A percentile compares a stretch with the other conserved stretches of the same genome.
These are phyloP conservation scores for Fraxinus dipetala DNA, from an alignment of 305 asterid species.

Conservation along the genomic window DNA sequence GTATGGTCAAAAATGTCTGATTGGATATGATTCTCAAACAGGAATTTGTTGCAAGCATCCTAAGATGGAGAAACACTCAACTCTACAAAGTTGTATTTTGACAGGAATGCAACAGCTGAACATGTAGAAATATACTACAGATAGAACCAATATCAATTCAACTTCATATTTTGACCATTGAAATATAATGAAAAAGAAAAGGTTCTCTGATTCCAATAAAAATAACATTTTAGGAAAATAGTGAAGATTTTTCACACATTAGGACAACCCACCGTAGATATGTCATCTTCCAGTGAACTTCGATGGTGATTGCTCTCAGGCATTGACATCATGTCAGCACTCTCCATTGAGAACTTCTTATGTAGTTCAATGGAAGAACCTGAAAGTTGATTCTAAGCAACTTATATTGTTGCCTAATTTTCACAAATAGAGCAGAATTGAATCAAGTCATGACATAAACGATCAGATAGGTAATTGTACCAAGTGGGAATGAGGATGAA, in stretches of 20 bases:
- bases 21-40: not conserved
- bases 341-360: conserved; percentile 29
- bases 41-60: not conserved
- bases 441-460: conserved; percentile 15
- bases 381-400: conserved; percentile 34
- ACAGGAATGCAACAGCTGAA: not conserved
- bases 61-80: conserved; percentile 2
- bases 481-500: conserved; percentile 39
- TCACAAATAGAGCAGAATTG: conserved; percentile 8
- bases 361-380: conserved; percentile 32
- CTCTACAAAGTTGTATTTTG: conserved; percentile 8
- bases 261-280: conserved; percentile 48
- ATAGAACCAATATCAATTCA: conserved; percentile 9
- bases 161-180: conserved; percentile 14
- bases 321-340: conserved; percentile 24
- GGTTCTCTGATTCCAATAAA: not conserved
- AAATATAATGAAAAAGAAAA: not conserved
- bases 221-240: conserved; percentile 16
- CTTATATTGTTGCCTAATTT: conserved; percentile 9
- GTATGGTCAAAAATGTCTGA: not conserved
- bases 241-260: conserved; percentile 20
- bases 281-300: conserved; percentile 35
- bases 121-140: not conserved
- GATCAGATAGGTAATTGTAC: conserved; percentile 33
- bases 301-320: conserved; percentile 34